phyloP scores from a whole-genome alignment of 495 filamentous ascomycete species.

The Penicillium soppii region DNA sequence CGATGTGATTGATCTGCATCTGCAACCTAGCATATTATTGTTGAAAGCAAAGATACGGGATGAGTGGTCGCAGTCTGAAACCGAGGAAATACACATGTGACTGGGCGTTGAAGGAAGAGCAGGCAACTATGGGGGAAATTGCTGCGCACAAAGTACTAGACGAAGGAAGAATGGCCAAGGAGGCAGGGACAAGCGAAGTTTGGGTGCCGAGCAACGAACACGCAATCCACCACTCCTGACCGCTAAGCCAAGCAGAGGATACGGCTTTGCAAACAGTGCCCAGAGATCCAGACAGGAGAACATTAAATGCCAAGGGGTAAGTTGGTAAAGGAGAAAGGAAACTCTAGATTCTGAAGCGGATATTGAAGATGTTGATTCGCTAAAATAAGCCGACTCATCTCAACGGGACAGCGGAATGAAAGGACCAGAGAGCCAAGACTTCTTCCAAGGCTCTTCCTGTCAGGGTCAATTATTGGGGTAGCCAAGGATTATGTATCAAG shows the following conservation, averaged over 20 bases:
- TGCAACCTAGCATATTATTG: not conserved
- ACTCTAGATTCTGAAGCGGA: not conserved
- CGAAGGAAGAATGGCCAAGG: not conserved
- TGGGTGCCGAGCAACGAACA: constrained; percentile 7
- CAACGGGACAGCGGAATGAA: constrained; percentile 14
- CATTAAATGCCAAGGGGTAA: not conserved
- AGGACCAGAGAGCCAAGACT: constrained; percentile 10
- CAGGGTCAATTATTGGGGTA: not conserved
- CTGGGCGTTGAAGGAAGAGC: not conserved
- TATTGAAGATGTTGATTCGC: not conserved
- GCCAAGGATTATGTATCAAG: not conserved
- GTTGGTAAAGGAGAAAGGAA: not conserved
- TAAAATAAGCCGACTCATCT: not conserved
- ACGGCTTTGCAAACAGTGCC: constrained; percentile 3
- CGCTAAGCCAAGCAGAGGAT: constrained; percentile 10
- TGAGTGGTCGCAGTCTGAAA: not conserved
- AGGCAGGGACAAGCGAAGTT: not conserved
- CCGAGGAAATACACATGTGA: not conserved
- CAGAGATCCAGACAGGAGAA: not conserved
- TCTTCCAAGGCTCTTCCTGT: not conserved
- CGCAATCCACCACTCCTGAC: constrained; percentile 7
- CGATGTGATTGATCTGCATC: not conserved
- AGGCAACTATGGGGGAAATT: not conserved
- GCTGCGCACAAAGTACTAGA: not conserved
- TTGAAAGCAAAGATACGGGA: not conserved